Base-by-base conservation (phyloP, 2,329 filamentous ascomycete genomes). In the Nemania diffusa region DNA sequence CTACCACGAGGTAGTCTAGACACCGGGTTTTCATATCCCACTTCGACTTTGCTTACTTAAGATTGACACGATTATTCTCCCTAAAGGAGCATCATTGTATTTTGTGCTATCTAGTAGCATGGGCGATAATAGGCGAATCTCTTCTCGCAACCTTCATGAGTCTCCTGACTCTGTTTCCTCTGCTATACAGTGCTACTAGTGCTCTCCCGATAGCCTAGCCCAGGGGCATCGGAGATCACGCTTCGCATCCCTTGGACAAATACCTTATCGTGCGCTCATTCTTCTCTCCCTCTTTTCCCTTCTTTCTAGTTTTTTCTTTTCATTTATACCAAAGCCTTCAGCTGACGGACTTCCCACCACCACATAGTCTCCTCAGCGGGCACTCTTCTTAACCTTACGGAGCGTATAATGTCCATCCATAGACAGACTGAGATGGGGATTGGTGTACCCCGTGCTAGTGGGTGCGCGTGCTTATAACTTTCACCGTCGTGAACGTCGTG, bases 401-500 rank as follows among this genome's bases (percentile, higher is more conserved):
- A 26, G 22, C 44, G 44, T 48, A 48, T 20, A 24, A 9, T 7
- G n/a, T 24, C 44, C 22, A 1, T 7, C n/a, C n/a, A 20, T 24
- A 13, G 44, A 20, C 22, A 26, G 13, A 15, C 34, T 40, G 34
- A 13, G 5, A 13, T 40, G 34, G 8, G 34, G 34, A 13, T 15
- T 15, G 34, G 34, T 15, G 34, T 40, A 9, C 34, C 34, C 34
- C 34, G 34, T 40, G 34, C 34, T 15, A 15, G 34, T 13, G 17
- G 34, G n/a, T 48, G 44, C 8, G 5, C 42, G 42, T 44, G 42
- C 42, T 20, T 24, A 37, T 29, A 26, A 57, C 11, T 17, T 22
- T 44, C 1, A 56, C 13, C 44, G 52, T 63, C 9, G 22, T 42
- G 29, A 57, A 50, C 13, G 59, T 56, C 40, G 27, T 51, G 27